A percentile compares a stretch with the other conserved stretches of the same genome.
Evolutionary conservation across 805 yeast genomes (phyloP).

Genomic region (Candida pini): DNA sequence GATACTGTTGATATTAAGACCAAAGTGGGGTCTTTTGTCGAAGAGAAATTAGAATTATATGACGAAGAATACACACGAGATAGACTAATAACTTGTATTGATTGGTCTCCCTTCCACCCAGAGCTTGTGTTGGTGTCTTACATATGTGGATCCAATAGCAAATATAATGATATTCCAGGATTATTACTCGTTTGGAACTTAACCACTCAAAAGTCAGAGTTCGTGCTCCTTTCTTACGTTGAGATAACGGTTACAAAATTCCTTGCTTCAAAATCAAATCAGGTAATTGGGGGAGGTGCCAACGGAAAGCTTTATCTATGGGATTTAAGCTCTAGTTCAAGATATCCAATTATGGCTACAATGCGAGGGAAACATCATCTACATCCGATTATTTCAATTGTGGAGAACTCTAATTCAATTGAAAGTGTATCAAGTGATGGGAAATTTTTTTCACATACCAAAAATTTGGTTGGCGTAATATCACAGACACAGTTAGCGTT

Average conservation of each 20-base stretch:
- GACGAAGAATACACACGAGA: constrained; percentile 4
- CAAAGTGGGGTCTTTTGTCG: constrained; percentile 1
- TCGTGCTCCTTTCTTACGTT: constrained; percentile 36
- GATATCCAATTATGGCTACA: constrained; percentile 19
- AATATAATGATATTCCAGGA: constrained; percentile 8
- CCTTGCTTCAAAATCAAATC: constrained; percentile 31
- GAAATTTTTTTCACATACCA: constrained; percentile 14
- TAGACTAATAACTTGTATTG: constrained; percentile 22
- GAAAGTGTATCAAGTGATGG: constrained; percentile 21
- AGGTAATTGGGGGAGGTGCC: constrained; percentile 42
- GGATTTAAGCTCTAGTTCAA: constrained; percentile 34
- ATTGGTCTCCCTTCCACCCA: constrained; percentile 26
- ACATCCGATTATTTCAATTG: constrained; percentile 16
- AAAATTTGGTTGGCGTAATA: constrained; percentile 16
- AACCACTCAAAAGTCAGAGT: constrained; percentile 25
- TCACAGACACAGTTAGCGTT: constrained; percentile 4
- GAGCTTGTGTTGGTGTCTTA: constrained; percentile 25
- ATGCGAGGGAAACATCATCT: constrained; percentile 1
- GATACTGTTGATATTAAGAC: neutral
- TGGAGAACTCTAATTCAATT: constrained; percentile 22
- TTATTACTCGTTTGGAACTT: constrained; percentile 27
- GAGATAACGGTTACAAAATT: constrained; percentile 36
- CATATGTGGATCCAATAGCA: too few species aligned
- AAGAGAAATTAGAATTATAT: constrained; percentile 1
- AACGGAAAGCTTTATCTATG: constrained; percentile 49